These are phyloP conservation scores for Aspergillus tanneri DNA, from an alignment of 2,329 filamentous ascomycete species.

Conservation along the genomic window DNA sequence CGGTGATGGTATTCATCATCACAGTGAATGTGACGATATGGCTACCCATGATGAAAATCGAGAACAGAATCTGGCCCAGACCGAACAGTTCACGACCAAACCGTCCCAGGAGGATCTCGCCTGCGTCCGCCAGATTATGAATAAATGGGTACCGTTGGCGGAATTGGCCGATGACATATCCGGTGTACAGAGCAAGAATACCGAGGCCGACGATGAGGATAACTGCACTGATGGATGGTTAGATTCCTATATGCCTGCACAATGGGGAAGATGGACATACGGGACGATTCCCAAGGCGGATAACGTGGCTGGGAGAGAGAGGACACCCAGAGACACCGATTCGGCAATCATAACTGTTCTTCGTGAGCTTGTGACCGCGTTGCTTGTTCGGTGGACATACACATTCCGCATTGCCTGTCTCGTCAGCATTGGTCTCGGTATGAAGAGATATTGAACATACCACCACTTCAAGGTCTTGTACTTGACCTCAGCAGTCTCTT, in stretches of 20 bases:
- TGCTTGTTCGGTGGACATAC: conserved; percentile 21
- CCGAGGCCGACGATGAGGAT: conserved; percentile 57
- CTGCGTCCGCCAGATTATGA: conserved; percentile 66
- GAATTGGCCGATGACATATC: conserved; percentile 60
- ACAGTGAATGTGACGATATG: conserved; percentile 69
- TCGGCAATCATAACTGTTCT: conserved; percentile 58
- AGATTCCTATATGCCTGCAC: neutral
- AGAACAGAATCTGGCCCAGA: conserved; percentile 60
- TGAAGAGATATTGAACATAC: conserved; percentile 9
- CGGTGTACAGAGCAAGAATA: conserved; percentile 57
- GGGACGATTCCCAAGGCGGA: conserved; percentile 53
- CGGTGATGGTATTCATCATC: conserved; percentile 64
- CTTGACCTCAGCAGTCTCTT: conserved; percentile 42
- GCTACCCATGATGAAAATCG: conserved; percentile 69
- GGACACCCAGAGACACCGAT: conserved; percentile 57
- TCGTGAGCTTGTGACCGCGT: too few species aligned
- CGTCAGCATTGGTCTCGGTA: conserved; percentile 28
- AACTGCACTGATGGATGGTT: conserved; percentile 42
- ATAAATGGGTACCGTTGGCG: conserved; percentile 58
- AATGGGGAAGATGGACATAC: conserved; percentile 23
- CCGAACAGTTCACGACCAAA: conserved; percentile 64
- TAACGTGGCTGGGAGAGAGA: conserved; percentile 54
- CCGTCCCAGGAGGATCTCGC: conserved; percentile 59
- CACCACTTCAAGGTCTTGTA: conserved; percentile 50
- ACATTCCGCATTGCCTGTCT: conserved; percentile 38